These are phyloP conservation scores for Actinomortierella wolfii DNA, from an alignment of 371 early-diverging fungal species.

Conservation along the genomic window DNA sequence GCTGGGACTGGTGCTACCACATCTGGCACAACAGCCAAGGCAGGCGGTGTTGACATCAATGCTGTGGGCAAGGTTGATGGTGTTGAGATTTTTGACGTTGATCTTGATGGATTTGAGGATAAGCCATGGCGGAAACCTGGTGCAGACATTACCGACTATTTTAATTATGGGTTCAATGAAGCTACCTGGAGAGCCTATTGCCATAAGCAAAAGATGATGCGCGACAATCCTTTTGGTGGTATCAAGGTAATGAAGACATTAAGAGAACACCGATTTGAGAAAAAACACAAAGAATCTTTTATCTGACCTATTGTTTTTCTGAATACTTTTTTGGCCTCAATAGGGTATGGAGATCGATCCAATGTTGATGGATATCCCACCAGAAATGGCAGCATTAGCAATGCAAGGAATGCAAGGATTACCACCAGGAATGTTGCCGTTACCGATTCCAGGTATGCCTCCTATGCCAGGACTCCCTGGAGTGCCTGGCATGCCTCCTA, in stretches of 20 bases:
- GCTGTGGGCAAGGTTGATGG: slow-evolving; percentile 80
- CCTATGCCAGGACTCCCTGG: slow-evolving; percentile 36
- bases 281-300: background rate
- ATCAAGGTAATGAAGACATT: slow-evolving; percentile 49
- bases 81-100: slow-evolving; percentile 82
- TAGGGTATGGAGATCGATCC: slow-evolving; percentile 42
- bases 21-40: slow-evolving; percentile 37
- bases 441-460: slow-evolving; percentile 27
- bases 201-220: slow-evolving; percentile 83
- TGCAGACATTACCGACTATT: slow-evolving; percentile 98
- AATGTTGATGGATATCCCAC: slow-evolving; percentile 35
- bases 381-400: slow-evolving; percentile 27
- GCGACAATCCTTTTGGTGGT: slow-evolving; percentile 56
- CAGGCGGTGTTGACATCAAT: slow-evolving; percentile 70
- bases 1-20: background rate
- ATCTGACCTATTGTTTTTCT: too few species aligned
- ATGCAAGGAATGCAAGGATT: slow-evolving; percentile 34
- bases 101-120: slow-evolving; percentile 88
- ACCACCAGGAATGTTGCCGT: slow-evolving; percentile 27
- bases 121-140: slow-evolving; percentile 99
- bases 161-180: slow-evolving; percentile 99
- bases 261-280: background rate
- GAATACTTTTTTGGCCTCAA: background rate
- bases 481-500: slow-evolving; percentile 36
- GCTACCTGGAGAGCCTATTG: slow-evolving; percentile 92